Evolutionary conservation across 805 yeast genomes (phyloP).

Genomic region (Starmerella scarabaei): DNA sequence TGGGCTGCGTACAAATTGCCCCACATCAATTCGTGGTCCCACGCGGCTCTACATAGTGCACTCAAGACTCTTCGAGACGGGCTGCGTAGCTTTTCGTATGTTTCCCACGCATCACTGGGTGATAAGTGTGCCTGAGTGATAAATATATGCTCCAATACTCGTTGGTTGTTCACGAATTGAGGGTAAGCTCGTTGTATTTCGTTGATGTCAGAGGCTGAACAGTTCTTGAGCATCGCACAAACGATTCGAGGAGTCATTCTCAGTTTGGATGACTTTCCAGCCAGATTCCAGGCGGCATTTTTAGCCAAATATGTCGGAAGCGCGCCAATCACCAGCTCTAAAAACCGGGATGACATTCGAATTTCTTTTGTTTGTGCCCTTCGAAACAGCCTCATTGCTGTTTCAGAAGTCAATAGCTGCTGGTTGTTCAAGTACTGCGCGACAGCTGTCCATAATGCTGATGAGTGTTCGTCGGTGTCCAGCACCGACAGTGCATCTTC

Average conservation of each 20-base stretch:
- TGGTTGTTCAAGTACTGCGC: slow-evolving; percentile 15
- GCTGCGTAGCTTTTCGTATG: slow-evolving; percentile 23
- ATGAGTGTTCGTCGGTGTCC: neutral
- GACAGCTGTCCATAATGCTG: slow-evolving; percentile 20
- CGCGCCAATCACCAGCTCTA: slow-evolving; percentile 10
- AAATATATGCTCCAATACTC: slow-evolving; percentile 24
- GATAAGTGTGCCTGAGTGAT: slow-evolving; percentile 22
- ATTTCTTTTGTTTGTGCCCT: slow-evolving; percentile 17
- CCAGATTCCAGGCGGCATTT: neutral
- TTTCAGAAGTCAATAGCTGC: slow-evolving; percentile 16
- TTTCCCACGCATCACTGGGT: slow-evolving; percentile 24
- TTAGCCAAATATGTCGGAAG: slow-evolving; percentile 7
- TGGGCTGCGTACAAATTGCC: slow-evolving; percentile 43
- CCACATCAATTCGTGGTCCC: slow-evolving; percentile 33
- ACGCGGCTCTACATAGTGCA: slow-evolving; percentile 41
- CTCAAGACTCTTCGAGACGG: slow-evolving; percentile 27
- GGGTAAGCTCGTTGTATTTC: neutral
- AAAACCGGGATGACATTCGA: slow-evolving; percentile 4
- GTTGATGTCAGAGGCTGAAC: slow-evolving; percentile 5
- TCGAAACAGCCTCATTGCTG: slow-evolving; percentile 14
- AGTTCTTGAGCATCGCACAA: slow-evolving; percentile 6
- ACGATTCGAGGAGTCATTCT: slow-evolving; percentile 9
- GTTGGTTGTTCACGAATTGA: slow-evolving; percentile 4
- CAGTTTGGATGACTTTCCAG: neutral
- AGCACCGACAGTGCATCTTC: slow-evolving; percentile 12